Evolutionary conservation across 176 grass and related monocot species (phyloP).

Genomic region (Typha latifolia): DNA sequence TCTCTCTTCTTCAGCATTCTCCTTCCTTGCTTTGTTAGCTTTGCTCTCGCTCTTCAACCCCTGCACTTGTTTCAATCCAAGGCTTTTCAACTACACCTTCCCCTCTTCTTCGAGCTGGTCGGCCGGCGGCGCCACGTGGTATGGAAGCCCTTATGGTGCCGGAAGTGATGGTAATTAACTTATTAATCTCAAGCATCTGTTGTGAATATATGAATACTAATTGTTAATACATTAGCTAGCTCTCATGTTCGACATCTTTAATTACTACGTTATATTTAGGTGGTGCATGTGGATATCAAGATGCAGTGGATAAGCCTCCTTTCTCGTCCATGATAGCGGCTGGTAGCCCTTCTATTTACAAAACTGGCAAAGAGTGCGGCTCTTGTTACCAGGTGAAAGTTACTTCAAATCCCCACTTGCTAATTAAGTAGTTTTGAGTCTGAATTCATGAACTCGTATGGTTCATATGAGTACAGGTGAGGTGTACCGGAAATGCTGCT

Average conservation of each 20-base stretch:
- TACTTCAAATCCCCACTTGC: too few relatives aligned
- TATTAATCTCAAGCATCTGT: background rate
- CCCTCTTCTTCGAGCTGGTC: conserved; percentile 5
- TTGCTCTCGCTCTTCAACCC: conserved; percentile 11
- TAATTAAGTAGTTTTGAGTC: too few relatives aligned
- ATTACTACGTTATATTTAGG: conserved; percentile 17
- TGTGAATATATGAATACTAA: background rate
- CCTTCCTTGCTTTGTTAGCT: conserved; percentile 3
- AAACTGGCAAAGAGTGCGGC: conserved; percentile 46
- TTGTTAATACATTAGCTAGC: background rate
- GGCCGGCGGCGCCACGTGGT: conserved; percentile 12
- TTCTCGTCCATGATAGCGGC: conserved; percentile 63
- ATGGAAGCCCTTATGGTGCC: conserved; percentile 17
- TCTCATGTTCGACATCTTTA: too few relatives aligned
- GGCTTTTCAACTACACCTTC: background rate
- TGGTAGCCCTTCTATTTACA: conserved; percentile 38
- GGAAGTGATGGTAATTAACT: conserved; percentile 24
- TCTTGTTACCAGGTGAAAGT: conserved; percentile 37
- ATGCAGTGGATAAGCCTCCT: conserved; percentile 36
- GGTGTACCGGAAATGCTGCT: conserved; percentile 30
- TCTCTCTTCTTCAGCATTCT: too few relatives aligned
- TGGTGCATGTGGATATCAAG: conserved; percentile 54
- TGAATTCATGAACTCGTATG: too few relatives aligned
- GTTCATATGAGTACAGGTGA: conserved; percentile 1
- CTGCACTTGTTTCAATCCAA: conserved; percentile 12